Evolutionary conservation across 495 filamentous ascomycete genomes (phyloP).

Genomic region (Bacidia gigantensis): DNA sequence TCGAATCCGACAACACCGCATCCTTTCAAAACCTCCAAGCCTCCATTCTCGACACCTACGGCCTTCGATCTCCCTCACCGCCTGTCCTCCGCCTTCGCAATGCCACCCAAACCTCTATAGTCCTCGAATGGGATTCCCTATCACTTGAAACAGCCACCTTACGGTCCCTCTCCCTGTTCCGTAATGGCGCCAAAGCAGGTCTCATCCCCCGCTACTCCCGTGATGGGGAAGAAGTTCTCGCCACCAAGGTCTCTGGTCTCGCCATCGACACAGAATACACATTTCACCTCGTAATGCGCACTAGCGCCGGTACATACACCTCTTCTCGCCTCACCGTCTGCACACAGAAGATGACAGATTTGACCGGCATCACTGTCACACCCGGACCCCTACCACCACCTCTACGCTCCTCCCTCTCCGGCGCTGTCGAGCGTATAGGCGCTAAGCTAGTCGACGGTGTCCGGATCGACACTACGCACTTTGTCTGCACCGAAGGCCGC

Average conservation of each 20-base stretch:
- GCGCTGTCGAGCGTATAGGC: conserved; percentile 74
- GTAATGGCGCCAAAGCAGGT: conserved; percentile 91
- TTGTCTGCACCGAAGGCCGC: conserved; percentile 91
- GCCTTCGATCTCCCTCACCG: conserved; percentile 58
- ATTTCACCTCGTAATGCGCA: conserved; percentile 85
- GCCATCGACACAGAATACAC: conserved; percentile 90
- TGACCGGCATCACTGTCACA: conserved; percentile 91
- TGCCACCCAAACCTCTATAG: conserved; percentile 90
- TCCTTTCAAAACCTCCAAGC: conserved; percentile 75
- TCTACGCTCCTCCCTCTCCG: conserved; percentile 56
- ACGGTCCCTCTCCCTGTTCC: conserved; percentile 75
- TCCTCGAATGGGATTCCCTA: conserved; percentile 97
- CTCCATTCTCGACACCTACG: conserved; percentile 75
- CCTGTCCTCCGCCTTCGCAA: conserved; percentile 84
- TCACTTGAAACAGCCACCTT: conserved; percentile 82
- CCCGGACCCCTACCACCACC: conserved; percentile 70
- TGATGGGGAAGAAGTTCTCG: conserved; percentile 59
- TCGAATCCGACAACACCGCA: conserved; percentile 57
- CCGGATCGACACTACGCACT: conserved; percentile 95
- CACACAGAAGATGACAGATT: conserved; percentile 98
- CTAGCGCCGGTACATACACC: conserved; percentile 72
- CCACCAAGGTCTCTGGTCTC: conserved; percentile 94
- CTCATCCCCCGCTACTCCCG: conserved; percentile 53
- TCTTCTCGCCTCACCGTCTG: conserved; percentile 73
- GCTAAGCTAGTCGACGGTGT: conserved; percentile 85